Evolutionary conservation across 768 basidiomycete species (phyloP), one percentile per base, ranked within the genome.

Genomic region (Kwoniella heveanensis): DNA sequence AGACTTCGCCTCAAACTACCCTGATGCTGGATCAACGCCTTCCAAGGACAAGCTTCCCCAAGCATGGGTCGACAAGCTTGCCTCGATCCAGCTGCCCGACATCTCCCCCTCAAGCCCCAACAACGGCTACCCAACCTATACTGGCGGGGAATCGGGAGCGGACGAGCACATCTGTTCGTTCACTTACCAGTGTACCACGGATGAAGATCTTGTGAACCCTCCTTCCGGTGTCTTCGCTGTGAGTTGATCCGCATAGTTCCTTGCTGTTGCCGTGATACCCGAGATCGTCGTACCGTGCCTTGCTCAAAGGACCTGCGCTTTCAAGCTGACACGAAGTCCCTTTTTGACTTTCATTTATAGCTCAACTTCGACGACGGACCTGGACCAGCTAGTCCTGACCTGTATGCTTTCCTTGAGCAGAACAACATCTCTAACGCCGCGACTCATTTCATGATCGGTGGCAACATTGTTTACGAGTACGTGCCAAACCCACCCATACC

Each of bases 381-480:
- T n/a, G 60, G 70, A 8, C 29, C 57, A 2, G 67, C 80, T 1
- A 82, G 81, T 4, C 65, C 74, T 13, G 52, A 57, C 12, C 84
- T 95, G 21, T 85, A 90, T 72, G 71, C 84, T 7, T 94, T 91
- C 77, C 82, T 95, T 53, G 67, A 83, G 62, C 57, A 82, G n/a
- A 84, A 93, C 61, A 85, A 88, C 64, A 67, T 70, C 36, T 64
- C 72, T n/a, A 50, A 51, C 52, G 64, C 70, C n/a, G 87, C 87
- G 2, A 94, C 92, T 4, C 91, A 94, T 76, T 95, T 94, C 79
- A 86, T 92, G 83, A 94, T 96, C 67, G 93, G 93, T 19, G 75
- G 84, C 32, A 89, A 92, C 74, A 89, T 93, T 62, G 70, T 89
- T 26, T 54, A 74, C 46, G 82, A 89, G 70, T 70, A 27, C 57